Percentiles rank a stretch among this genome's conserved stretches.
Conservation (phyloP, 495 filamentous ascomycete species). For the Amorphotheca resinae region DNA sequence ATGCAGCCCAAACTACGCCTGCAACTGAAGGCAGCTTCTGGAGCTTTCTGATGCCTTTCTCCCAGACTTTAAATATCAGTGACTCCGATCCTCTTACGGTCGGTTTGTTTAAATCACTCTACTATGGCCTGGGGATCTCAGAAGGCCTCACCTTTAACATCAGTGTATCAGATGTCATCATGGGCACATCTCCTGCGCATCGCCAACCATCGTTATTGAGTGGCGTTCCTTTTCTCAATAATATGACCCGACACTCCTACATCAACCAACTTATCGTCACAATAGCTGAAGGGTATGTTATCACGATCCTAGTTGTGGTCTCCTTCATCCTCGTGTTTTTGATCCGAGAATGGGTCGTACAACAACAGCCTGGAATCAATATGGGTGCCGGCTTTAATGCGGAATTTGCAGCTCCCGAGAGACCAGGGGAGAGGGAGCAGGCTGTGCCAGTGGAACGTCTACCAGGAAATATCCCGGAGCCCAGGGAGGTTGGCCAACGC, state of each 20-base stretch:
- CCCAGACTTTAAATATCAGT: slow-evolving; percentile 32
- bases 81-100: slow-evolving; percentile 34
- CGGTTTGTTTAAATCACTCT: slow-evolving; percentile 13
- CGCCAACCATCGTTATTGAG: slow-evolving; percentile 47
- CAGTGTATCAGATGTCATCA: slow-evolving; percentile 2
- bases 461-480: neutral
- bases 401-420: slow-evolving; percentile 21
- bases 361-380: slow-evolving; percentile 78
- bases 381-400: slow-evolving; percentile 42
- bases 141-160: neutral
- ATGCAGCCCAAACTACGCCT: slow-evolving; percentile 23
- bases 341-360: slow-evolving; percentile 95
- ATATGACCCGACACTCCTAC: slow-evolving; percentile 56
- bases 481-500: slow-evolving; percentile 5
- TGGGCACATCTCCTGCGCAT: neutral
- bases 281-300: slow-evolving; percentile 81
- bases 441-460: slow-evolving; percentile 21
- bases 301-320: slow-evolving; percentile 79
- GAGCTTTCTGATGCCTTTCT: slow-evolving; percentile 21
- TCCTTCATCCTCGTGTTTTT: slow-evolving; percentile 92
- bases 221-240: slow-evolving; percentile 56
- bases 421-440: slow-evolving; percentile 34
- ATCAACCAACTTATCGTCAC: slow-evolving; percentile 75
- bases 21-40: slow-evolving; percentile 13
- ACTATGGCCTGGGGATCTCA: slow-evolving; percentile 14